Conservation (phyloP, 2,329 filamentous ascomycete species). For the Myotisia sp. region DNA sequence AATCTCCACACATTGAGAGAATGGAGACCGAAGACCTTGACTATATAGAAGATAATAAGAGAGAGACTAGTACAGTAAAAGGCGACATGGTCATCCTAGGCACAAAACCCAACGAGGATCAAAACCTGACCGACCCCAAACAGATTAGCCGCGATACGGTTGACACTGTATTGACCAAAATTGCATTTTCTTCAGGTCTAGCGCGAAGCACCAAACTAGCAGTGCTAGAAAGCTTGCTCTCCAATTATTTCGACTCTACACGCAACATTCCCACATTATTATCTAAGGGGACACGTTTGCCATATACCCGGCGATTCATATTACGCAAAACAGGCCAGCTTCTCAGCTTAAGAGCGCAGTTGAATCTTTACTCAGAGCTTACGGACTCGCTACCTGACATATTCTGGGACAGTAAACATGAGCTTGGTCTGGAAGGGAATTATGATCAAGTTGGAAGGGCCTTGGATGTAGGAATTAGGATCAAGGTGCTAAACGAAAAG, state of each 20-base stretch:
- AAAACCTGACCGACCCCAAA: conserved; percentile 12
- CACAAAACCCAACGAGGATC: conserved; percentile 42
- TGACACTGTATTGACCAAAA: conserved; percentile 68
- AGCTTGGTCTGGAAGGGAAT: conserved; percentile 81
- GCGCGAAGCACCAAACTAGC: conserved; percentile 88
- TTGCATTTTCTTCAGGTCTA: conserved; percentile 88
- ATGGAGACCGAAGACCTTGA: conserved; percentile 84
- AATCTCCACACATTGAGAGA: conserved; percentile 54
- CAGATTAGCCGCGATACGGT: conserved; percentile 25
- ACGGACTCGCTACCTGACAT: conserved; percentile 90
- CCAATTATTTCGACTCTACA: conserved; percentile 75
- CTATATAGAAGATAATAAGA: conserved; percentile 59
- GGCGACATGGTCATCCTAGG: conserved; percentile 84
- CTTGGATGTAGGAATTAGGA: conserved; percentile 79
- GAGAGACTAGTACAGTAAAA: conserved; percentile 62
- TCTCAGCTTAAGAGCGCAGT: conserved; percentile 71
- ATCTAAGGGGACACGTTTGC: conserved; percentile 48
- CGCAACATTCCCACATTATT: conserved; percentile 67
- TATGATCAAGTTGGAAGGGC: conserved; percentile 87
- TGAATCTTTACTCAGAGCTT: conserved; percentile 93
- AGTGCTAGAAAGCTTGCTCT: conserved; percentile 70
- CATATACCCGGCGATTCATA: conserved; percentile 62
- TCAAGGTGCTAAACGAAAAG: conserved; percentile 85
- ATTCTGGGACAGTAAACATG: conserved; percentile 86
- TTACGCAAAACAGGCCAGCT: conserved; percentile 88